phyloP scores from a whole-genome alignment of 331 rosid genomes.

The Quercus lobata region DNA sequence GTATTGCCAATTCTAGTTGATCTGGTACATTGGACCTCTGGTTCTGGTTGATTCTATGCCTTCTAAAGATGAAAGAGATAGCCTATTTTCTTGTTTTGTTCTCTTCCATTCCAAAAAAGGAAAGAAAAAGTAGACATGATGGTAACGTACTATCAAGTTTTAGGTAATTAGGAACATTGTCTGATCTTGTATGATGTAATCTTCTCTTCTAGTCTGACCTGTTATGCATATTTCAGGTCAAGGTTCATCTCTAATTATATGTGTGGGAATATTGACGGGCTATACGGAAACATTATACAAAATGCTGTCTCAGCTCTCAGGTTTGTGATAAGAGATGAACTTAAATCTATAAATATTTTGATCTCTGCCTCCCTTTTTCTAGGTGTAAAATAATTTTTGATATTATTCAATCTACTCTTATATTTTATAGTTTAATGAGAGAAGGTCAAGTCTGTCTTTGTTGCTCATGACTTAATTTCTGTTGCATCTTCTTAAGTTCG shows the following conservation, averaged over 20 bases:
- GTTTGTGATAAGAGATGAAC: conserved; percentile 41
- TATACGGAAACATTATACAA: conserved; percentile 85
- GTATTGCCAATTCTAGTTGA: neutral
- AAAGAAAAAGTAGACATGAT: neutral
- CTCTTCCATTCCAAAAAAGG: neutral
- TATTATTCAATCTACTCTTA: neutral
- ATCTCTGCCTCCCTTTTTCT: neutral
- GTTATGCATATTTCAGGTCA: conserved; percentile 66
- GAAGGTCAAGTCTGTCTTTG: neutral
- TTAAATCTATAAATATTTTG: conserved; percentile 6
- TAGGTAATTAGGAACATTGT: neutral
- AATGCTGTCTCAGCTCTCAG: conserved; percentile 92
- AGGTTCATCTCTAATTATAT: conserved; percentile 87
- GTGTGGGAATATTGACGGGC: conserved; percentile 92
- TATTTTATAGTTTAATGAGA: neutral
- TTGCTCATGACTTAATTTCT: neutral
- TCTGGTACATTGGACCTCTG: neutral
- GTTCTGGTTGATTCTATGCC: neutral
- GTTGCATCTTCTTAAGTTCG: neutral
- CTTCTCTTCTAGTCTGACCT: conserved; percentile 28
- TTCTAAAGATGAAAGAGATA: neutral
- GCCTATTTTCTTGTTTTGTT: neutral
- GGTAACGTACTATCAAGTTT: conserved; percentile 8
- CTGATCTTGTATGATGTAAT: conserved; percentile 7
- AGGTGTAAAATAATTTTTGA: neutral